A percentile compares a stretch with the other conserved stretches of the same genome.
Evolutionary conservation across 768 basidiomycete species (phyloP).

Genomic region (Multifurca ochricompacta): DNA sequence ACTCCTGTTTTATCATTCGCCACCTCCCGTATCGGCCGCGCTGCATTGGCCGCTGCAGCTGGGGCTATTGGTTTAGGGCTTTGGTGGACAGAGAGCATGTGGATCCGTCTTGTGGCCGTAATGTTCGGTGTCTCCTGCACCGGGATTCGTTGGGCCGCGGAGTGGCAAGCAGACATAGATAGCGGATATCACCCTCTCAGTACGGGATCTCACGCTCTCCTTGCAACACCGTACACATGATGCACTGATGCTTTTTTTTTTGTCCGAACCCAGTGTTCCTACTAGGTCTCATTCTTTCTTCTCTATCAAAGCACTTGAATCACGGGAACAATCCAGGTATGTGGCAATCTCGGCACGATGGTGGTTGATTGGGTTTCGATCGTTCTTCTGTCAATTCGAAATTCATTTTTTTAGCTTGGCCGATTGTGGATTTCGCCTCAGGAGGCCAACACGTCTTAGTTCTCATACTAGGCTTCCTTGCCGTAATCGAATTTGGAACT

Average conservation of each 20-base stretch:
- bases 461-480: conserved; percentile 46
- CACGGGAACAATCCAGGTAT: conserved; percentile 74
- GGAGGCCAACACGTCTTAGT: conserved; percentile 68
- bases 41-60: conserved; percentile 3
- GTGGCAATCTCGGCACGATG: not conserved
- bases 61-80: conserved; percentile 13
- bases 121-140: conserved; percentile 15
- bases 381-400: not conserved
- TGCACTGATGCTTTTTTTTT: not conserved
- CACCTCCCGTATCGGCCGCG: conserved; percentile 7
- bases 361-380: not conserved
- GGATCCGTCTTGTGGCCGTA: conserved; percentile 16
- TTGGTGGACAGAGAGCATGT: conserved; percentile 20
- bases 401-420: conserved; percentile 56
- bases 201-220: conserved; percentile 1
- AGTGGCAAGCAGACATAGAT: conserved; percentile 14
- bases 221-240: not conserved
- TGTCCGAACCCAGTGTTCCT: conserved; percentile 42
- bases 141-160: conserved; percentile 12
- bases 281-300: conserved; percentile 57
- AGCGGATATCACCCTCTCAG: conserved; percentile 15
- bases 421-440: conserved; percentile 55
- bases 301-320: conserved; percentile 68
- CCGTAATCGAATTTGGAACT: conserved; percentile 47
- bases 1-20: conserved; percentile 30